Evolutionary conservation across 768 basidiomycete species (phyloP), one percentile per base, ranked within the genome.

Genomic region (Fistulinella prunicolor): DNA sequence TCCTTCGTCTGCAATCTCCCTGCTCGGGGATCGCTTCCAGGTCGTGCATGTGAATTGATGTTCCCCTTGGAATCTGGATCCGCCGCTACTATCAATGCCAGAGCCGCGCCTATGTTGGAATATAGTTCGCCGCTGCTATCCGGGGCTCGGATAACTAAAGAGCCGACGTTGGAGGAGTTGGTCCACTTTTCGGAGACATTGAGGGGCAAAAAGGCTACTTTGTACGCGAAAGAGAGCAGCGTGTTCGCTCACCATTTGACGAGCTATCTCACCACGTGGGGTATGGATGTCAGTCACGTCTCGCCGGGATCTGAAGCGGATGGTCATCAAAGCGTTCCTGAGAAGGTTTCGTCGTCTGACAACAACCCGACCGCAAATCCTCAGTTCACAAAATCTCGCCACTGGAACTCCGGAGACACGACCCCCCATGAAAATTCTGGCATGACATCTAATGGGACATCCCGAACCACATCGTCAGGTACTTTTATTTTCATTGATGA

Each of bases 401-500:
- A 64, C 23, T 66, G 63, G 59, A 50, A 23, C 20, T 48, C 35
- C 28, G 9, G 46, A 22, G 63, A 66, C 22, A 44, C 30, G 10
- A 17, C 30, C 42, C 21, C 57, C 1, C 60, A 69, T 19, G 65
- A 64, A 32, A 53, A 44, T 46, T 42, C 49, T 9, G 23, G 39
- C 22, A 32, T 50, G 44, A 39, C 47, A 44, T 39, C 60, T 30
- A 66, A 59, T 51, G 62, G 54, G 44, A 46, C 44, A 38, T 22
- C 48, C 4, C 62, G 73, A 36, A 49, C 57, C 17, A 54, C 61
- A 21, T 53, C 65, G 2, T 53, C 64, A 9, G 51, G 70, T n/a
- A 77, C 82, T 2, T 91, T 98, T 61, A 76, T 91, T 55, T 82
- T 97, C 62, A 89, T 98, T 45, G 95, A 99, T 63, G 95, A 99